A percentile compares a stretch with the other conserved stretches of the same genome.
These are phyloP conservation scores for Penicillium occitanis DNA, from an alignment of 2,329 filamentous ascomycete genomes.

Conservation along the genomic window DNA sequence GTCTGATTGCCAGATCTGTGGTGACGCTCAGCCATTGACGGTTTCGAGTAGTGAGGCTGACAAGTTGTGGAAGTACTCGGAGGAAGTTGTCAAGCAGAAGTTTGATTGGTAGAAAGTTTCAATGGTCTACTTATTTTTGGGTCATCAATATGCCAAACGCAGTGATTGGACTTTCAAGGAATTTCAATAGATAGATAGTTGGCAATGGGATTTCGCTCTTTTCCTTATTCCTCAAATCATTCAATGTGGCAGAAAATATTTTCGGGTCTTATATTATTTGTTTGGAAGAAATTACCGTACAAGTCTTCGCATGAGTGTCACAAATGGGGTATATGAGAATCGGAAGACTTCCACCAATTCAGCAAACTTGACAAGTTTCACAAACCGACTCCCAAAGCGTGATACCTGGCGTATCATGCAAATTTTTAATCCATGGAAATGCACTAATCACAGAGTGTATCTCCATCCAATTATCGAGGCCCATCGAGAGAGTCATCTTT, in stretches of 20 bases:
- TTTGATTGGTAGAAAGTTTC: slow-evolving; percentile 28
- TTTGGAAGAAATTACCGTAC: neutral
- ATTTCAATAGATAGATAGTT: neutral
- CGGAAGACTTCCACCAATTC: neutral
- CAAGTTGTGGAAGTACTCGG: slow-evolving; percentile 49
- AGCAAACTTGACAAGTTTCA: slow-evolving; percentile 3
- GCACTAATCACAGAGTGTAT: neutral
- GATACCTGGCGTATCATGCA: slow-evolving; percentile 5
- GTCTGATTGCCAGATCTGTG: slow-evolving; percentile 40
- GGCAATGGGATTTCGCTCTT: neutral
- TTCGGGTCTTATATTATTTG: neutral
- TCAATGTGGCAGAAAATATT: neutral
- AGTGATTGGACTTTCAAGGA: neutral
- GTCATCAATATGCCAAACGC: neutral
- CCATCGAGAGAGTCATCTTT: neutral
- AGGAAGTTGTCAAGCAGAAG: slow-evolving; percentile 43
- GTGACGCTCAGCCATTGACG: slow-evolving; percentile 33
- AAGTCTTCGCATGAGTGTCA: neutral
- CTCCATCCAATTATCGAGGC: slow-evolving; percentile 6
- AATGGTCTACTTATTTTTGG: neutral
- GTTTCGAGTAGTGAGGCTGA: slow-evolving; percentile 37
- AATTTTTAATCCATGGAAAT: slow-evolving; percentile 15
- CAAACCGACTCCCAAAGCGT: slow-evolving; percentile 7
- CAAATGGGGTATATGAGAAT: neutral
- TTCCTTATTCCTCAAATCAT: neutral